phyloP scores from a whole-genome alignment of 2,329 filamentous ascomycete genomes.

The Cladosporium oxysporum region DNA sequence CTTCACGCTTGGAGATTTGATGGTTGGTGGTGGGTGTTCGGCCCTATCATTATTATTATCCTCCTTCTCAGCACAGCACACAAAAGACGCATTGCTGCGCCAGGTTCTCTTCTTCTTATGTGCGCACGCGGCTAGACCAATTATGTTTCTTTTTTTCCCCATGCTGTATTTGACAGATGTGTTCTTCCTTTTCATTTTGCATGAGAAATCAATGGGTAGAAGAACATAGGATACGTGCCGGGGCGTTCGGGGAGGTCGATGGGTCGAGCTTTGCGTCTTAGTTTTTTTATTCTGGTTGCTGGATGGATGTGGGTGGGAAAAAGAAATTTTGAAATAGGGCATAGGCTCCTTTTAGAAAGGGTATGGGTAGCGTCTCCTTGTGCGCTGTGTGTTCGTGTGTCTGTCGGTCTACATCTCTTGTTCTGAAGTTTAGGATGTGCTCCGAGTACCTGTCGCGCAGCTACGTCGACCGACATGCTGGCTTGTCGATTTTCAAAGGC shows the following conservation, averaged over 20 bases:
- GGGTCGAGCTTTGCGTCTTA: neutral
- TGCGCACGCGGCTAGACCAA: neutral
- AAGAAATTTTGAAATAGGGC: neutral
- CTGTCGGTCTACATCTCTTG: too few species aligned
- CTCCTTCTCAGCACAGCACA: neutral
- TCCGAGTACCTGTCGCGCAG: too few species aligned
- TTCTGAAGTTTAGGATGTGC: too few species aligned
- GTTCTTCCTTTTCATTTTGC: neutral
- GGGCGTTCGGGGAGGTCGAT: neutral
- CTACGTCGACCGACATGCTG: too few species aligned
- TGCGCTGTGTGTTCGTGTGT: neutral
- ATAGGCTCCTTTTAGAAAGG: neutral
- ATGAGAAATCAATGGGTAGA: neutral
- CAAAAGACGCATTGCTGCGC: neutral
- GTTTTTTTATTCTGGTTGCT: neutral
- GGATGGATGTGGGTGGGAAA: neutral
- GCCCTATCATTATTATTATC: neutral
- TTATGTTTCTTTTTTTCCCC: neutral
- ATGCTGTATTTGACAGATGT: neutral
- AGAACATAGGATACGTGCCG: neutral
- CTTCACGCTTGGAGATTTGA: neutral
- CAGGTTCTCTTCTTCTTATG: too few species aligned
- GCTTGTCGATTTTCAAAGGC: too few species aligned
- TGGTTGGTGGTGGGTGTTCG: neutral
- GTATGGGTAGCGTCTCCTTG: neutral